These are phyloP conservation scores for Hypericum androsaemum DNA, from an alignment of 345 rosid species.

Conservation along the genomic window DNA sequence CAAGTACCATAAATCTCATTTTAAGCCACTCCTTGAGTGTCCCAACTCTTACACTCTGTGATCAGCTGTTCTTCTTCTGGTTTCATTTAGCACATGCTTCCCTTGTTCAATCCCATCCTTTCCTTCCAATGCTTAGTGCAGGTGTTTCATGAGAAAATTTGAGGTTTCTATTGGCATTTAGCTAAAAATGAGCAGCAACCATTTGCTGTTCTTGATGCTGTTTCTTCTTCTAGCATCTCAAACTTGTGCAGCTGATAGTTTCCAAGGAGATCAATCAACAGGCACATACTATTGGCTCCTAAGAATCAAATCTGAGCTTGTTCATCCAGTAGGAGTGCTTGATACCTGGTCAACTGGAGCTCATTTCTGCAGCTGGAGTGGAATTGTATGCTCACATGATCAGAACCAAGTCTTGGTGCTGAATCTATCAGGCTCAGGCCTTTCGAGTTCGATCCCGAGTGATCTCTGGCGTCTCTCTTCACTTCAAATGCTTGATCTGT, in stretches of 20 bases:
- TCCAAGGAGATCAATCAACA: conserved; percentile 22
- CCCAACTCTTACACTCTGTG: too few species aligned
- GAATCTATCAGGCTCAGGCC: conserved; percentile 50
- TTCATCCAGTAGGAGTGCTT: conserved; percentile 42
- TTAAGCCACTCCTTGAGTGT: conserved; percentile 1
- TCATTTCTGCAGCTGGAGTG: conserved; percentile 54
- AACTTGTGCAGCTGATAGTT: conserved; percentile 15
- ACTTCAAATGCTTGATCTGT: conserved; percentile 59
- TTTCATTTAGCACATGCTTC: too few species aligned
- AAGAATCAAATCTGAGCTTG: conserved; percentile 39
- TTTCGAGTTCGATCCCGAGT: conserved; percentile 52
- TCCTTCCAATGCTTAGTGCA: conserved; percentile 1
- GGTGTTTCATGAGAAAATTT: conserved; percentile 13
- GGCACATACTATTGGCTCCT: conserved; percentile 40
- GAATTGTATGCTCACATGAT: conserved; percentile 56
- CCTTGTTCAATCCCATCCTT: conserved; percentile 16
- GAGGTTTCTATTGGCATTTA: conserved; percentile 8
- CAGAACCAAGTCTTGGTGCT: conserved; percentile 32
- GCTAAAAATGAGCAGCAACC: conserved; percentile 25
- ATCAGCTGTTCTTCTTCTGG: too few species aligned
- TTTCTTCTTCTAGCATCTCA: conserved; percentile 12
- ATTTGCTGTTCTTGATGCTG: conserved; percentile 13
- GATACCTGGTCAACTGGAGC: conserved; percentile 41
- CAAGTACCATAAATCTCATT: background rate
- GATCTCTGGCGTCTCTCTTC: conserved; percentile 38